Base-by-base conservation (phyloP, 495 filamentous ascomycete genomes). In the Sphaerosporella brunnea region DNA sequence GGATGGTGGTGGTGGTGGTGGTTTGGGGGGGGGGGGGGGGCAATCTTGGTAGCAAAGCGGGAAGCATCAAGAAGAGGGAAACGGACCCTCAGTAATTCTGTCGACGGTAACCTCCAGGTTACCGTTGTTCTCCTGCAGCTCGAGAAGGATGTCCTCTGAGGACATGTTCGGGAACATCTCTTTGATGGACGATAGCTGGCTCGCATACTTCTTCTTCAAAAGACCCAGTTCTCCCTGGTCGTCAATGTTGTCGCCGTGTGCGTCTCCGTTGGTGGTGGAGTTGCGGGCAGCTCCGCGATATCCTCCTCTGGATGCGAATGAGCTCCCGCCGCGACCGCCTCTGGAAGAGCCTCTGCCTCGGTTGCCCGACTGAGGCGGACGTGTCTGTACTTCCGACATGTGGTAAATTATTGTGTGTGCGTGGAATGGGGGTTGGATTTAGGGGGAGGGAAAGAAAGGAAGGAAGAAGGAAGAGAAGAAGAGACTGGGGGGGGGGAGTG, bases 91-190 rank as follows among this genome's bases (percentile, higher is more conserved):
- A 53, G 78, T 80, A 58, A 99, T 95, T 64, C 82, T 80, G 58
- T 82, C 78, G 67, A 84, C 85, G 54, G 88, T 79, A 53, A 73
- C 68, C 56, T 82, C 74, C 45, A 93, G 72, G 62, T 95, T 84
- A 56, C 88, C 90, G 58, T 86, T 74, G 32, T 84, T 86, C 68
- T 99, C 90, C 62, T 90, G 74, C 48, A 99, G 68, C 43, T 85
- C 85, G 55, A 85, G 86, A 41, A 94, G 74, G 41, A 96, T 72
- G 61, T 96, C 85, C 59, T 90, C 82, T 51, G 87, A 78, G 41
- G 87, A 82, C 87, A 85, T 93, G 62, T 82, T 76, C 21, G 84
- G 75, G 69, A 93, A 93, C 68, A 96, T 73, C 60, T 93, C 88
- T 63, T 82, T 84, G 60, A 96, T 76, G 50, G 70, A 75, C 42